Conservation (phyloP, 2,329 filamentous ascomycete genomes). For the Zarea fungicola region DNA sequence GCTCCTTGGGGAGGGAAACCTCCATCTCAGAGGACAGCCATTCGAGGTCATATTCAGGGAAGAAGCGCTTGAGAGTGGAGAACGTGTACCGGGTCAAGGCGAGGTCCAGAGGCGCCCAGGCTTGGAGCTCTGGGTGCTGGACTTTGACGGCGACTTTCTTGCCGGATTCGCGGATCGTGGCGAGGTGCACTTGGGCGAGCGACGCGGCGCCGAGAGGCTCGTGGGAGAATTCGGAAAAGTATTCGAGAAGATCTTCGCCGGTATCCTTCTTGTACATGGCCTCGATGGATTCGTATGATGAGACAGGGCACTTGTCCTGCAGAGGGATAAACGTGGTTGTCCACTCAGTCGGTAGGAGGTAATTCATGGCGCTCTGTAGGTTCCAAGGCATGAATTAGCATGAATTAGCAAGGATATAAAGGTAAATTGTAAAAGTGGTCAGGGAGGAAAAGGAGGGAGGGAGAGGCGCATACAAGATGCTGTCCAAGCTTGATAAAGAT, state of each 20-base stretch:
- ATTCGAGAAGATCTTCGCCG: conserved; percentile 68
- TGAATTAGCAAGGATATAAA: no score
- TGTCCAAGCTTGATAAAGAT: conserved; percentile 98
- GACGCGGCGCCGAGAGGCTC: conserved; percentile 88
- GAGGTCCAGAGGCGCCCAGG: conserved; percentile 87
- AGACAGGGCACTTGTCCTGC: conserved; percentile 93
- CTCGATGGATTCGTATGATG: conserved; percentile 79
- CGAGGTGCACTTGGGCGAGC: conserved; percentile 88
- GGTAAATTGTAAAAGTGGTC: no score
- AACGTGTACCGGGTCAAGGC: conserved; percentile 86
- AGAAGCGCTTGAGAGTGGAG: conserved; percentile 81
- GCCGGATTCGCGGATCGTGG: conserved; percentile 73
- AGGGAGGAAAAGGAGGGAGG: no score
- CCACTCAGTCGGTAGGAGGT: conserved; percentile 87
- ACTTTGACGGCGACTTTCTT: conserved; percentile 94
- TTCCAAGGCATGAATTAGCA: no score
- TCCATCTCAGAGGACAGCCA: conserved; percentile 96
- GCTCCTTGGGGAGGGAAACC: conserved; percentile 78
- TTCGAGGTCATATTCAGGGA: conserved; percentile 95
- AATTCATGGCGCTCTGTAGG: conserved; percentile 83
- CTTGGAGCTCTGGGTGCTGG: conserved; percentile 82
- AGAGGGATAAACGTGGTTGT: conserved; percentile 92
- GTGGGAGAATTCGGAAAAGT: conserved; percentile 78
- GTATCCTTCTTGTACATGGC: conserved; percentile 84
- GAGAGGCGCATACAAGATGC: conserved; percentile 60